Percentiles rank a stretch among this genome's conserved stretches.
phyloP scores from a whole-genome alignment of 108 stramenopile species.

The Bacterosira constricta region DNA sequence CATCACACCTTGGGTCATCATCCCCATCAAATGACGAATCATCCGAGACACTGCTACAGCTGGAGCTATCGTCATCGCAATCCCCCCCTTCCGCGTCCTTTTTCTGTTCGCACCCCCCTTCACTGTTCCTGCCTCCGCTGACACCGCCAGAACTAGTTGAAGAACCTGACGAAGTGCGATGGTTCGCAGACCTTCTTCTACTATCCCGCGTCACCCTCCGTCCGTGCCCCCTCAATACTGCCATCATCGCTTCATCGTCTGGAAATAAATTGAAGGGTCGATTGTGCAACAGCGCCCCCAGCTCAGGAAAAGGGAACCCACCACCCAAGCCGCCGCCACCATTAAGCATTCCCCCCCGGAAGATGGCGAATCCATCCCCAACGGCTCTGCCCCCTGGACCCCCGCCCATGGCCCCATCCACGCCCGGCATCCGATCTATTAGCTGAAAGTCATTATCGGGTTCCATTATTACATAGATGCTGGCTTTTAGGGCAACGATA shows the following conservation, averaged over 20 bases:
- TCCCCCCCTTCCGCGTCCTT: not conserved
- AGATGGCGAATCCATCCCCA: conserved; percentile 3
- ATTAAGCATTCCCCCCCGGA: conserved; percentile 12
- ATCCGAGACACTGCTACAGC: conserved; percentile 34
- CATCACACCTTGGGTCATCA: conserved; percentile 27
- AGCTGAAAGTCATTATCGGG: conserved; percentile 24
- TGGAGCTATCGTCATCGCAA: conserved; percentile 20
- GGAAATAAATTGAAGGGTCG: conserved; percentile 27
- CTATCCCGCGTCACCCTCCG: conserved; percentile 9
- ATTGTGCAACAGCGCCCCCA: conserved; percentile 10
- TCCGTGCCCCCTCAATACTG: conserved; percentile 26
- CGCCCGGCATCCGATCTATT: conserved; percentile 1
- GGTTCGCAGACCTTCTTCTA: not conserved
- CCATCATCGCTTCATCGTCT: conserved; percentile 35
- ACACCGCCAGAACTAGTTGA: not conserved
- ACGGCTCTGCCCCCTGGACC: not conserved
- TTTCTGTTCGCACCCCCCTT: not conserved
- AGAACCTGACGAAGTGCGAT: not conserved
- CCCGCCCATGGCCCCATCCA: conserved; percentile 1
- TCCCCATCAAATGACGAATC: conserved; percentile 6
- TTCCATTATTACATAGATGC: conserved; percentile 55
- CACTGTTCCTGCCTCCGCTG: not conserved
- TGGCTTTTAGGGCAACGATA: conserved; percentile 75
- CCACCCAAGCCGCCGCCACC: conserved; percentile 4
- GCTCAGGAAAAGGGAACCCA: conserved; percentile 12